These are phyloP conservation scores for Phytopythium helicoides DNA, from an alignment of 352 stramenopile genomes.

Conservation along the genomic window DNA sequence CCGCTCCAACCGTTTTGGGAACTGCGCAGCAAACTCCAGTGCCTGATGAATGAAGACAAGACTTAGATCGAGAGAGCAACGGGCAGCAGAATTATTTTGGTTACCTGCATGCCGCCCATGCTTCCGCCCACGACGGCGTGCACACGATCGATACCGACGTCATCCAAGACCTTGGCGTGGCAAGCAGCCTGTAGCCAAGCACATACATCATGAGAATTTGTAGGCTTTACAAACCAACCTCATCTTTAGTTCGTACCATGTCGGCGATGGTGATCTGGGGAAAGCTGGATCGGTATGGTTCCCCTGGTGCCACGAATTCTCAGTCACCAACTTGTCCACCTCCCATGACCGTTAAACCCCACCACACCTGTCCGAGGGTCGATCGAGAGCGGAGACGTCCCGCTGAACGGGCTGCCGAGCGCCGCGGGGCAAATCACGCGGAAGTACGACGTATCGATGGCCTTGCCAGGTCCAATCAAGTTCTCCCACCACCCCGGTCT, in stretches of 20 bases:
- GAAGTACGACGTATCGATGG: conserved; percentile 88
- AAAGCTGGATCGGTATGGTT: conserved; percentile 65
- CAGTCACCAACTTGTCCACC: no score
- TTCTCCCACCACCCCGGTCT: conserved; percentile 87
- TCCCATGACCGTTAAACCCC: no score
- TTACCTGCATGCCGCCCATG: conserved; percentile 80
- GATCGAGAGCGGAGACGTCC: conserved; percentile 64
- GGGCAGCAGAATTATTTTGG: no score
- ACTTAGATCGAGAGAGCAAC: no score
- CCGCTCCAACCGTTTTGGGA: conserved; percentile 65
- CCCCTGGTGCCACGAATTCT: no score
- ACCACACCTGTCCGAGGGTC: conserved; percentile 56
- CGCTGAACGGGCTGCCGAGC: conserved; percentile 83
- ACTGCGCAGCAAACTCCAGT: conserved; percentile 85
- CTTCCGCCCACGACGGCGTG: conserved; percentile 84
- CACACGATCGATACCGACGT: conserved; percentile 68
- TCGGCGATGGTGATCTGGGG: conserved; percentile 83
- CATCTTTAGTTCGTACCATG: conserved; percentile 26
- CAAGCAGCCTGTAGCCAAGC: conserved; percentile 26
- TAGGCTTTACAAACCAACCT: no score
- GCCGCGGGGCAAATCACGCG: conserved; percentile 84
- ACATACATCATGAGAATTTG: no score
- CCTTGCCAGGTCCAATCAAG: conserved; percentile 82
- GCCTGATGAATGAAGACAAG: conserved; percentile 49
- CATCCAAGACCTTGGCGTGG: conserved; percentile 77